Conservation (phyloP, 306 rosid species). For the Sophora flavescens region DNA sequence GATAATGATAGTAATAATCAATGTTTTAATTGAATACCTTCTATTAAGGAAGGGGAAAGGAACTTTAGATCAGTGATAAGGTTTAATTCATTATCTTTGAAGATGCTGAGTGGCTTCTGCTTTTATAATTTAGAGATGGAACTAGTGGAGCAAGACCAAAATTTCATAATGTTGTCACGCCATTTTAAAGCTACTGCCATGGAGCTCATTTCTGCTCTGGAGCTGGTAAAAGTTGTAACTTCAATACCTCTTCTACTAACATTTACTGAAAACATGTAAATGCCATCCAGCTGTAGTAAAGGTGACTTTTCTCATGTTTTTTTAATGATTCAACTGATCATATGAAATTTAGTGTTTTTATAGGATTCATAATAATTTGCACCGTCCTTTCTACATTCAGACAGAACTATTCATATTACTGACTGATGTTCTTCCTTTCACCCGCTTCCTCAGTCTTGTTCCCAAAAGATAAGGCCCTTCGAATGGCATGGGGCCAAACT, state of each 20-base stretch:
- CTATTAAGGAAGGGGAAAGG: conserved; percentile 7
- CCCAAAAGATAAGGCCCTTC: too few species aligned
- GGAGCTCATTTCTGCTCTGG: conserved; percentile 94
- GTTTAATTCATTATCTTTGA: conserved; percentile 47
- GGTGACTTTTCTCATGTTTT: too few species aligned
- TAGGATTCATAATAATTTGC: too few species aligned
- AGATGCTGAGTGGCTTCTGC: conserved; percentile 51
- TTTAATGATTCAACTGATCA: too few species aligned
- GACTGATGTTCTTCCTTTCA: too few species aligned
- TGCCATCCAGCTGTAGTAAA: too few species aligned
- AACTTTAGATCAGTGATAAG: conserved; percentile 31
- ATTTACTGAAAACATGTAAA: conserved; percentile 37
- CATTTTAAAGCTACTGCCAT: conserved; percentile 94
- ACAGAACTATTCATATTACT: too few species aligned
- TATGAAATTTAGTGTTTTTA: too few species aligned
- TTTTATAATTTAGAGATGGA: conserved; percentile 83
- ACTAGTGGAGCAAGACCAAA: conserved; percentile 96
- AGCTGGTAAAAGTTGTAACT: conserved; percentile 72
- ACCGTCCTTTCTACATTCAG: too few species aligned
- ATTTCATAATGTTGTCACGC: conserved; percentile 85
- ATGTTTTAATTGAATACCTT: conserved; percentile 15
- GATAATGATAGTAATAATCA: conserved; percentile 27
- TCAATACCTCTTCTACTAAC: conserved; percentile 26
- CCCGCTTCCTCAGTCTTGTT: too few species aligned
- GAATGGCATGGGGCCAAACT: too few species aligned